A percentile compares a stretch with the other conserved stretches of the same genome.
phyloP scores from a whole-genome alignment of 1,284 basidiomycete genomes.

The Cryptococcus sp. region DNA sequence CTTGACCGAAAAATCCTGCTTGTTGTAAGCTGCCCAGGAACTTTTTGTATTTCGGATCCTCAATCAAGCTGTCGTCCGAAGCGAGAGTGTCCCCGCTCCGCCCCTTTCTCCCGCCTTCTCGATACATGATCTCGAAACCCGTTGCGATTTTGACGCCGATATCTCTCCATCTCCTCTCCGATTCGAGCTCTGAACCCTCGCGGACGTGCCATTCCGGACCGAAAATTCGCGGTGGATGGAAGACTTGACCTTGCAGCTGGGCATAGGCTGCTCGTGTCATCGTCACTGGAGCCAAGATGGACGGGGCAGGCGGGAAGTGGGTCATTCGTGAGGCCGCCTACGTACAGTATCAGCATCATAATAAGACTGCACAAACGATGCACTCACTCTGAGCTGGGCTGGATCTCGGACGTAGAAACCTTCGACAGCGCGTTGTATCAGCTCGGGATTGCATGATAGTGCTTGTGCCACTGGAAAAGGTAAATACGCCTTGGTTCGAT shows the following conservation, averaged over 20 bases:
- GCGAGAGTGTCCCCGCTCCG: slow-evolving; percentile 47
- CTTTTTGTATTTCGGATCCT: slow-evolving; percentile 33
- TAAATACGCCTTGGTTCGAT: slow-evolving; percentile 75
- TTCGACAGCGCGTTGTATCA: slow-evolving; percentile 83
- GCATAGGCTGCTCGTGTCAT: slow-evolving; percentile 91
- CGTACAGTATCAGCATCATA: background rate
- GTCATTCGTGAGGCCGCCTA: slow-evolving; percentile 83
- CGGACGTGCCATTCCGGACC: slow-evolving; percentile 58
- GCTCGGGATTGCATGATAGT: slow-evolving; percentile 63
- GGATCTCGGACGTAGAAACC: slow-evolving; percentile 92
- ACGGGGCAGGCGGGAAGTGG: slow-evolving; percentile 75
- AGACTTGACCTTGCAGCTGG: slow-evolving; percentile 84
- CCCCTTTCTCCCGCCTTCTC: slow-evolving; percentile 68
- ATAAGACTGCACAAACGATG: slow-evolving; percentile 1
- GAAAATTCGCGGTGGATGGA: slow-evolving; percentile 87
- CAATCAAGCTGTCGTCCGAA: background rate
- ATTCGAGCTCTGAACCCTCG: slow-evolving; percentile 27
- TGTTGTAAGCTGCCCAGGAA: slow-evolving; percentile 68
- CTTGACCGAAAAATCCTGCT: slow-evolving; percentile 72
- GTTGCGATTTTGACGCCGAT: slow-evolving; percentile 90
- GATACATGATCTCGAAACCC: slow-evolving; percentile 90
- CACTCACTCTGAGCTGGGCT: slow-evolving; percentile 75
- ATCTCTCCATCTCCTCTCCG: slow-evolving; percentile 72
- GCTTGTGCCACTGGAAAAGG: slow-evolving; percentile 76
- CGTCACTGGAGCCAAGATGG: slow-evolving; percentile 63